Conservation (phyloP, 2,329 filamentous ascomycete species). For the Drechslera avenae region DNA sequence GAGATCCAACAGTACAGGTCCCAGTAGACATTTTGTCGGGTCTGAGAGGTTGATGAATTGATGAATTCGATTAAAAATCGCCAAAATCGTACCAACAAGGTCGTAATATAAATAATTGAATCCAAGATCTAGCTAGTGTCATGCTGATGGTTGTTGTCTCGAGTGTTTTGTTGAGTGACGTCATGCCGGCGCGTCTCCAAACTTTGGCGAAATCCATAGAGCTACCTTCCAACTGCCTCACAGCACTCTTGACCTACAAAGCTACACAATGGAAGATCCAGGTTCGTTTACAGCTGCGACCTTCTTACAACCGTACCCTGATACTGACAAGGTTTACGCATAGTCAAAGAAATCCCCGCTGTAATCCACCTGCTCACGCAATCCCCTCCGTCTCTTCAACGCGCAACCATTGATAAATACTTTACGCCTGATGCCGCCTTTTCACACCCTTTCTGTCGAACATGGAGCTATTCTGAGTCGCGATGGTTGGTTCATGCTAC, state of each 20-base stretch:
- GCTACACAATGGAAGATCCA: conserved; percentile 34
- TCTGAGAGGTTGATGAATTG: not conserved
- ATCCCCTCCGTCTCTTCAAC: conserved; percentile 69
- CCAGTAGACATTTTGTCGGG: conserved; percentile 24
- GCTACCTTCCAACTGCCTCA: not conserved
- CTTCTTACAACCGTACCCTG: too few species aligned
- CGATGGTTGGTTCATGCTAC: conserved; percentile 70
- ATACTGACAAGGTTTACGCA: not conserved
- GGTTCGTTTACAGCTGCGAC: conserved; percentile 16
- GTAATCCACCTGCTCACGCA: conserved; percentile 73
- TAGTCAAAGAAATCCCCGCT: conserved; percentile 63
- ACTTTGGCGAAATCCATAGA: conserved; percentile 1
- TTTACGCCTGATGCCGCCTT: conserved; percentile 76
- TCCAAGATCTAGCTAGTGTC: not conserved
- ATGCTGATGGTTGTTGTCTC: not conserved
- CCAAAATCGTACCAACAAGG: not conserved
- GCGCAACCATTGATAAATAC: conserved; percentile 69
- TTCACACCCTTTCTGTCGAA: conserved; percentile 77
- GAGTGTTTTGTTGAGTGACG: conserved; percentile 12
- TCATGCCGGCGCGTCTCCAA: conserved; percentile 10
- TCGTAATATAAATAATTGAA: not conserved
- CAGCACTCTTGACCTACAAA: not conserved
- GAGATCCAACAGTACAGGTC: conserved; percentile 46
- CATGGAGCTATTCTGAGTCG: conserved; percentile 65
- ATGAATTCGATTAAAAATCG: not conserved